Percentiles rank a stretch among this genome's conserved stretches.
phyloP scores from a whole-genome alignment of 2,329 filamentous ascomycete genomes.

The Cordyceps cicadae region DNA sequence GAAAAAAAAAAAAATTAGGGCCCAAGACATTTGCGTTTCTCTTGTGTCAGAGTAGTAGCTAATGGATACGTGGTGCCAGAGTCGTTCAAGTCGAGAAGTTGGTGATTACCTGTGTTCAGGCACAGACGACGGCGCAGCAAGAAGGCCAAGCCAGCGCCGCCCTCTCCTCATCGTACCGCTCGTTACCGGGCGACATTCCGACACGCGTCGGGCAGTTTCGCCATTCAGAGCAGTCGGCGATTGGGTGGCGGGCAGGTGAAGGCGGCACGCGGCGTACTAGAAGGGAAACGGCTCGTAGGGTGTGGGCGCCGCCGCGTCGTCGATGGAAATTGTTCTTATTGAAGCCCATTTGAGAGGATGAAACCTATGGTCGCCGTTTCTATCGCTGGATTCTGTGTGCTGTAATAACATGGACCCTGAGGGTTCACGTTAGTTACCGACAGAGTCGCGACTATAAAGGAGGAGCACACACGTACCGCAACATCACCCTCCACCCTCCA shows the following conservation, averaged over 20 bases:
- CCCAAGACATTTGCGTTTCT: not conserved
- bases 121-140: not conserved
- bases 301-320: not conserved
- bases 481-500: not conserved
- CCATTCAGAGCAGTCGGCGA: not conserved
- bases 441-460: not conserved
- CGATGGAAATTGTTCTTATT: not conserved
- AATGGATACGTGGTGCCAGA: not conserved
- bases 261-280: not conserved
- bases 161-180: not conserved
- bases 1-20: not conserved
- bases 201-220: not conserved
- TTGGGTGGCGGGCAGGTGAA: not conserved
- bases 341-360: not conserved
- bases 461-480: not conserved
- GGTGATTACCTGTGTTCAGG: not conserved
- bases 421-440: not conserved
- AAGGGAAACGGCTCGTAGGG: not conserved
- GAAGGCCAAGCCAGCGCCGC: slow-evolving; percentile 1
- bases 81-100: not conserved
- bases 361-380: not conserved
- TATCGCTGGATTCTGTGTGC: not conserved
- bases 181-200: slow-evolving; percentile 9
- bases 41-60: not conserved
- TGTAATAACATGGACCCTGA: not conserved